Evolutionary conservation across 495 filamentous ascomycete species (phyloP), one percentile per base, ranked within the genome.

Genomic region (Penicillium riverlandense): DNA sequence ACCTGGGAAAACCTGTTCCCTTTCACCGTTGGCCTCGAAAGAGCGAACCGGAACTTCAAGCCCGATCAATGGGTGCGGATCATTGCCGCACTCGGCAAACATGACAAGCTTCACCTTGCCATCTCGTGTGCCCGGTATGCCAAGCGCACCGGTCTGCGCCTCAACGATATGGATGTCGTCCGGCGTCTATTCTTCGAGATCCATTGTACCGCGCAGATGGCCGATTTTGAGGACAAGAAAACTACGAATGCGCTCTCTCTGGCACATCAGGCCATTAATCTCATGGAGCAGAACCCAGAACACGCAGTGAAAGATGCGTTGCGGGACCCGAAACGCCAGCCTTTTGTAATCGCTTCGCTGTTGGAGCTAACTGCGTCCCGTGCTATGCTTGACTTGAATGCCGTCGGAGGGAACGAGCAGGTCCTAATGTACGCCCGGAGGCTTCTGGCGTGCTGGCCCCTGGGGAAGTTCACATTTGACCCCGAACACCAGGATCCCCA

Each of bases 1-100:
- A 81, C 88, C 61, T 84, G 73, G 63, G 59, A 70, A 13, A 83
- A 82, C 63, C 59, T 88, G 31, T 59, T 68, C 2, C 69, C 67
- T 3, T 60, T 88, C 14, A 57, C 89, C 34, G 65, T 71, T 15
- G 86, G 82, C 11, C 49, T 83, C n/a, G 45, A 50, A 29, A 63
- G 67, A 43, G 61, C 79, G 4, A 45, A 65, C 14, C 63, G 69
- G 11, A 41, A 33, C 9, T 31, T 81, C 27, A 43, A 40, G 1
- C 14, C 32, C 0, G 9, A 42, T 8, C 48, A 67, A 10, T 65
- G 60, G 54, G 39, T 57, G 47, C 67, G 66, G 52, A 43, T 79
- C 12, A 49, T 76, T 12, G 68, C 74, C 11, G 52, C 51, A 28
- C 65, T 70, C 6, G 65, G 58, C 29, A 1, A 41, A 8, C 54